Conservation (phyloP, 768 basidiomycete genomes). For the Tylopilus balloui region DNA sequence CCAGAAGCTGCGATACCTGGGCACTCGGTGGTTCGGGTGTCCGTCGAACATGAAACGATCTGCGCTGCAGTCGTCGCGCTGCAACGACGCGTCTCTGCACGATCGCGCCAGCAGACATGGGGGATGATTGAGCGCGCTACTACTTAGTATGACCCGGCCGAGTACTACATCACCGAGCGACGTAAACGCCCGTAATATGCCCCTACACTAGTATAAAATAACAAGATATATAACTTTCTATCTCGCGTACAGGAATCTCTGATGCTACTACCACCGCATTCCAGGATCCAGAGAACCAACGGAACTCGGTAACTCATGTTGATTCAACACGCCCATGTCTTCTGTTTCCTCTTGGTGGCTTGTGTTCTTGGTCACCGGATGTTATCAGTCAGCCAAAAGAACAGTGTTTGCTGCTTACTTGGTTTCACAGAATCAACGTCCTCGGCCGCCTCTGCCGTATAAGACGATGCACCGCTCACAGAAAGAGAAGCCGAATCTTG, state of each 20-base stretch:
- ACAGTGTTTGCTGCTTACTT: conserved; percentile 21
- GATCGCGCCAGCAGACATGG: conserved; percentile 2
- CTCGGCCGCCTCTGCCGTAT: conserved; percentile 25
- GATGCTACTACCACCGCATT: conserved; percentile 6
- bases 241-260: conserved; percentile 17
- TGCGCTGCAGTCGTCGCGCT: conserved; percentile 7
- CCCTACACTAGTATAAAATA: conserved; percentile 13
- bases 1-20: conserved; percentile 56
- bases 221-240: conserved; percentile 27
- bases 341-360: conserved; percentile 22
- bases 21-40: conserved; percentile 47
- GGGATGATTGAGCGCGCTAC: background rate
- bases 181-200: conserved; percentile 2
- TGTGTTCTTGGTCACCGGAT: conserved; percentile 19
- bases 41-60: conserved; percentile 31
- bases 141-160: conserved; percentile 3
- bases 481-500: conserved; percentile 29
- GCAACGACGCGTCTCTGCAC: background rate
- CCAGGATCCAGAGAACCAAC: background rate
- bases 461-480: conserved; percentile 32
- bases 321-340: conserved; percentile 18
- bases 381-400: background rate
- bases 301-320: conserved; percentile 4
- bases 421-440: conserved; percentile 25
- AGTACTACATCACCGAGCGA: background rate